Percentiles rank a stretch among this genome's conserved stretches.
These are phyloP conservation scores for Beta corolliflora DNA, from an alignment of 179 eudicot species.

Conservation along the genomic window DNA sequence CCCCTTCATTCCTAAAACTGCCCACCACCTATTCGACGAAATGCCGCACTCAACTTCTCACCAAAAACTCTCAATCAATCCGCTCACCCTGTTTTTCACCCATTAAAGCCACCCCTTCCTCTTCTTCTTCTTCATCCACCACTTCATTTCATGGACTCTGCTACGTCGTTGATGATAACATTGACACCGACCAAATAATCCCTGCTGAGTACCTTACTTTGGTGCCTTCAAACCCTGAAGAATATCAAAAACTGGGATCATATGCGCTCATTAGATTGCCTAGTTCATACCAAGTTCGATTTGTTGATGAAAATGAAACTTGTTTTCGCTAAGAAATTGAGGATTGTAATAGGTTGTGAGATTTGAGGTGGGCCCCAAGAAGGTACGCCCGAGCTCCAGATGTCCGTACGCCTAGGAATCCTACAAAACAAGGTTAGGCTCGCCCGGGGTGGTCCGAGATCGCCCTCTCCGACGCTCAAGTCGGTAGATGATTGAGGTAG, in stretches of 20 bases:
- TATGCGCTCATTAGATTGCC: conserved; percentile 74
- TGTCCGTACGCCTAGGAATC: no score
- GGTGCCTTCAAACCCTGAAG: conserved; percentile 93
- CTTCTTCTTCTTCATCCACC: conserved; percentile 27
- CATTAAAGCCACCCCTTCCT: conserved; percentile 29
- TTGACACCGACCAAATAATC: conserved; percentile 97
- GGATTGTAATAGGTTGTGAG: no score
- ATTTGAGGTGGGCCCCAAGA: no score
- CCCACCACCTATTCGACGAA: conserved; percentile 35
- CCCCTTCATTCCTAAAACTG: conserved; percentile 24
- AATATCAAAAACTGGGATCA: conserved; percentile 81
- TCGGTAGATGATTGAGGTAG: no score
- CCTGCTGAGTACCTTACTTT: conserved; percentile 95
- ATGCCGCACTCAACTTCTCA: conserved; percentile 30
- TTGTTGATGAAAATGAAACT: conserved; percentile 46
- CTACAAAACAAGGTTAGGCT: no score
- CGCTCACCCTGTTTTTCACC: conserved; percentile 18
- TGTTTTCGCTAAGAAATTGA: no score
- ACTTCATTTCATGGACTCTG: conserved; percentile 79
- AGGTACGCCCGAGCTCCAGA: no score
- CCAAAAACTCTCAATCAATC: conserved; percentile 5
- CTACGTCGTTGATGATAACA: conserved; percentile 91
- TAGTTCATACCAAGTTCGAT: conserved; percentile 48
- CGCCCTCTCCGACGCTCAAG: no score
- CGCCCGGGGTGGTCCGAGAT: no score